Conservation (phyloP, 306 rosid species). For the cucumber (Cucumis sativus) region Cucumber_9930_V3 NC_026656.2:18009001-18009500, state of each 20-base stretch:
- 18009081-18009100: conserved; percentile 50
- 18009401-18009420: neutral
- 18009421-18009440: neutral
- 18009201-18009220: neutral
- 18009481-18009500: neutral
- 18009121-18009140: neutral
- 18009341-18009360: neutral
- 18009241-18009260: neutral
- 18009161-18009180: neutral
- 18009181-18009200: neutral
- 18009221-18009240: neutral
- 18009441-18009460: neutral
- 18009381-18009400: neutral
- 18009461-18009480: neutral
- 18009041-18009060: conserved; percentile 53
- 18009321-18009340: neutral
- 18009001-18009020: conserved; percentile 73
- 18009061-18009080: conserved; percentile 71
- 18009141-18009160: neutral
- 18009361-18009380: neutral
- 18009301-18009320: neutral
- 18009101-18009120: neutral
- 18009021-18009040: conserved; percentile 20
- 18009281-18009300: neutral
- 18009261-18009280: neutral